Evolutionary conservation across 1,284 basidiomycete genomes (phyloP), one percentile per base, ranked within the genome.

Genomic region (Tilletiaria anomala): DNA sequence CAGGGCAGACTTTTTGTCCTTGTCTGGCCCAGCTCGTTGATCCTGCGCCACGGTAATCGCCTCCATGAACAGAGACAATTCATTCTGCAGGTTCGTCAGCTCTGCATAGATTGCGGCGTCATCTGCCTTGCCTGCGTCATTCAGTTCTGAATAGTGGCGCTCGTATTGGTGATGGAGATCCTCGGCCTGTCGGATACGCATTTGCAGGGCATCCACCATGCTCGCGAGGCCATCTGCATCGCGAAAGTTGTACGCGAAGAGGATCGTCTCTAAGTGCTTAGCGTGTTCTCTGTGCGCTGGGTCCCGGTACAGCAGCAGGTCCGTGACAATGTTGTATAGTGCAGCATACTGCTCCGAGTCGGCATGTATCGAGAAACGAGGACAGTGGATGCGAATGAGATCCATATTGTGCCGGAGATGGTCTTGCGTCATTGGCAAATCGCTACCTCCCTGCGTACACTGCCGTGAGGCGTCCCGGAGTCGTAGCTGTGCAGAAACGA

Each of bases 161-260:
- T 58, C 55, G 41, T 66, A 69, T 39, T 62, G 55, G 10, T 29
- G 10, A n/a, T n/a, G n/a, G n/a, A 29, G 10, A n/a, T 29, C 10
- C 10, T 8, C 8, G 11, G 48, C 48, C 18, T 76, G 73, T 40
- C 85, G 76, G 35, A 93, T 74, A 10, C 79, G 77, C 22, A 73
- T 67, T 70, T 94, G 89, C 14, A 91, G 72, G 37, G 77, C 75
- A 32, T 75, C 72, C 17, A 94, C 77, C 18, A 86, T 76, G 53
- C 73, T 71, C 24, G 81, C 75, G 32, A 80, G 76, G 34, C 78
- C 75, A 35, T 68, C 63, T 39, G 83, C 71, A 66, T 94, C 83
- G 10, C 79, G 80, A 57, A 91, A 87, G 69, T 94, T 88, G 67
- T 91, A 89, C 26, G 79, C 81, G 69, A 88, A 85, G 32, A 87